phyloP scores from a whole-genome alignment of 208 protist species.

The Trypanosoma platydactyli region DNA sequence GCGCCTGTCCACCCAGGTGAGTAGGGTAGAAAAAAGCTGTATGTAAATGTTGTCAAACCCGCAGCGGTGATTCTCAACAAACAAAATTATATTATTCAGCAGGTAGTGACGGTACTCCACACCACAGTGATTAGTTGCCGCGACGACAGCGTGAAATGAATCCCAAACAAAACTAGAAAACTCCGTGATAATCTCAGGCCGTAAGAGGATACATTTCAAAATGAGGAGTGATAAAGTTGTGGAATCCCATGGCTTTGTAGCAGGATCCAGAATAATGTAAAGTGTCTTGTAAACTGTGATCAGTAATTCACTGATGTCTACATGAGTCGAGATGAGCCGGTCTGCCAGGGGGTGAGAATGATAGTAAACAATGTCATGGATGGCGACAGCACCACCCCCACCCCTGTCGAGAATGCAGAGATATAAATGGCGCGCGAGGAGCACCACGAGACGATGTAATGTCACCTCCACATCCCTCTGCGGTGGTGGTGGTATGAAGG shows the following conservation, averaged over 20 bases:
- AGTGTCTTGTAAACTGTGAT: constrained; percentile 62
- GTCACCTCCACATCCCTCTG: constrained; percentile 48
- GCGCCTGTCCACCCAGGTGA: constrained; percentile 70
- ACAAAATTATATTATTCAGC: constrained; percentile 61
- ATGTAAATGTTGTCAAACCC: constrained; percentile 25
- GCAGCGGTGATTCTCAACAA: constrained; percentile 41
- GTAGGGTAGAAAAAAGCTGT: constrained; percentile 72
- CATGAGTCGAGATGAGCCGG: constrained; percentile 46
- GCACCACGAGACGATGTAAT: constrained; percentile 84
- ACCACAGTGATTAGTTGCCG: constrained; percentile 73
- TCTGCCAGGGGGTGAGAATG: constrained; percentile 74
- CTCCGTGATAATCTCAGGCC: constrained; percentile 36
- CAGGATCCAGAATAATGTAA: constrained; percentile 58
- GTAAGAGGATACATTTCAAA: constrained; percentile 64
- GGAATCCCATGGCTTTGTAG: constrained; percentile 74
- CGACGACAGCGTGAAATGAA: constrained; percentile 82
- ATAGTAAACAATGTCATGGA: constrained; percentile 69
- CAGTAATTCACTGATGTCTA: constrained; percentile 49
- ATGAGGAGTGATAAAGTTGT: constrained; percentile 62
- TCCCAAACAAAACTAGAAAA: constrained; percentile 81
- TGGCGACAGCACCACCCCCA: constrained; percentile 42
- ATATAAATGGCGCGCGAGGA: constrained; percentile 84
- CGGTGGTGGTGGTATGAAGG: constrained; percentile 41
- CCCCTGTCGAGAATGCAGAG: constrained; percentile 67
- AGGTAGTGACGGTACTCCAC: constrained; percentile 65